Evolutionary conservation across 768 basidiomycete species (phyloP).

Genomic region (Amylocystis lapponica): DNA sequence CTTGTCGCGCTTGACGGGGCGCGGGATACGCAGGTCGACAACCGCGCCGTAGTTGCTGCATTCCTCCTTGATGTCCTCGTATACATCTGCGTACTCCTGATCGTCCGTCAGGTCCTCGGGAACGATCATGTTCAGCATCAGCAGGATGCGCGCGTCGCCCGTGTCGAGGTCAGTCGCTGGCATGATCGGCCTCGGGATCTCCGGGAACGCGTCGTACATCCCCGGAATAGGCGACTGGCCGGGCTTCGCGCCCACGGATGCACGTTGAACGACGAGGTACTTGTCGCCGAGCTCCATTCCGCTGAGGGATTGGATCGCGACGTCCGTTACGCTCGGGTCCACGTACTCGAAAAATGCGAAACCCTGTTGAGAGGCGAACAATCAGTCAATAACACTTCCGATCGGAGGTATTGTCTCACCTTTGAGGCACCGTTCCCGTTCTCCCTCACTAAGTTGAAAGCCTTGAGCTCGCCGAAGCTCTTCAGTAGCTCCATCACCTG

Average conservation of each 20-base stretch:
- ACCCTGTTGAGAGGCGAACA: constrained; percentile 57
- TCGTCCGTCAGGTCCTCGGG: constrained; percentile 88
- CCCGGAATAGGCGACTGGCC: constrained; percentile 58
- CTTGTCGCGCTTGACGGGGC: constrained; percentile 84
- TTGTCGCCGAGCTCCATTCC: constrained; percentile 98
- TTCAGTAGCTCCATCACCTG: constrained; percentile 97
- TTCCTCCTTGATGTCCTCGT: constrained; percentile 92
- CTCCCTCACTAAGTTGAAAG: constrained; percentile 97
- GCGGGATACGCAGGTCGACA: constrained; percentile 82
- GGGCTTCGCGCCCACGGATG: constrained; percentile 87
- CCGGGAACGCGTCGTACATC: constrained; percentile 74
- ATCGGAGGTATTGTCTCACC: constrained; percentile 36
- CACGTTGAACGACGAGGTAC: constrained; percentile 92
- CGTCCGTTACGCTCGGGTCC: constrained; percentile 82
- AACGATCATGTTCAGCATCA: constrained; percentile 99
- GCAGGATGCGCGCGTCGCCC: constrained; percentile 67
- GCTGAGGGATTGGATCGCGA: constrained; percentile 93
- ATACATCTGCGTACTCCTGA: constrained; percentile 88
- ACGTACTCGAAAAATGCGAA: constrained; percentile 99
- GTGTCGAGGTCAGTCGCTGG: constrained; percentile 67
- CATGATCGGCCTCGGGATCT: constrained; percentile 84
- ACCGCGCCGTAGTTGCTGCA: constrained; percentile 76
- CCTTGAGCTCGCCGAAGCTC: constrained; percentile 95
- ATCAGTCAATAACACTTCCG: not conserved
- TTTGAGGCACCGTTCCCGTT: constrained; percentile 85